Conservation (phyloP, 805 yeast genomes). For the Barnettozyma californica region DNA sequence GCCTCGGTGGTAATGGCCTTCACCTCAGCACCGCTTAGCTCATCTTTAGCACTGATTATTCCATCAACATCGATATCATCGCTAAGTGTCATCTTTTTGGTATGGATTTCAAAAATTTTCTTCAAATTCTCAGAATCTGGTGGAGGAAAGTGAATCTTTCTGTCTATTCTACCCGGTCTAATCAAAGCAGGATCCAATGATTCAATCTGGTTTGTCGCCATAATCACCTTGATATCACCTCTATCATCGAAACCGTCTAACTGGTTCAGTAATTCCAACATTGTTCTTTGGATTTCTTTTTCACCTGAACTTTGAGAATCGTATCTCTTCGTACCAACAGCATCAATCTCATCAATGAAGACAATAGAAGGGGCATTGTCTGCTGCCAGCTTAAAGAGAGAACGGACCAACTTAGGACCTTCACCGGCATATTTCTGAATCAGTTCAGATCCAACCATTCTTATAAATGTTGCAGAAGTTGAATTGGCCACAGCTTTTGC, state of each 20-base stretch:
- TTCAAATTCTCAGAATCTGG: conserved; percentile 91
- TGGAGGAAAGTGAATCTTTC: conserved; percentile 92
- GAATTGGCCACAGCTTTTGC: conserved; percentile 99
- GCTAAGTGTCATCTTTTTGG: conserved; percentile 86
- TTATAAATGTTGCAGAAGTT: conserved; percentile 90
- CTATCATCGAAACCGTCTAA: conserved; percentile 96
- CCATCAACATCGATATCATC: conserved; percentile 87
- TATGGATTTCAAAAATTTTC: conserved; percentile 88
- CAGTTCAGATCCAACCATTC: conserved; percentile 95
- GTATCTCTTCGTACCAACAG: conserved; percentile 97
- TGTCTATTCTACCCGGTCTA: conserved; percentile 95
- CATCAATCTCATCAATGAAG: conserved; percentile 97
- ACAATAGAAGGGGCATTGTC: conserved; percentile 98
- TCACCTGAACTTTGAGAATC: conserved; percentile 90
- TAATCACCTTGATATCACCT: conserved; percentile 94
- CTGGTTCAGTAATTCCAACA: conserved; percentile 93
- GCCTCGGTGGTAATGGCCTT: conserved; percentile 98
- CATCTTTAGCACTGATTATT: conserved; percentile 86
- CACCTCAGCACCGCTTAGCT: conserved; percentile 94
- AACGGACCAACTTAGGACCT: conserved; percentile 92
- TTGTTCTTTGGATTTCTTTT: conserved; percentile 94
- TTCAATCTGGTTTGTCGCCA: conserved; percentile 97
- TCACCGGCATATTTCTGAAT: conserved; percentile 97
- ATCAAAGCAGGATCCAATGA: conserved; percentile 92
- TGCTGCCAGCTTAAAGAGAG: conserved; percentile 92